Percentiles rank a stretch among this genome's conserved stretches.
phyloP scores from a whole-genome alignment of 140 eudicot species.

The Stevia rebaudiana region DNA sequence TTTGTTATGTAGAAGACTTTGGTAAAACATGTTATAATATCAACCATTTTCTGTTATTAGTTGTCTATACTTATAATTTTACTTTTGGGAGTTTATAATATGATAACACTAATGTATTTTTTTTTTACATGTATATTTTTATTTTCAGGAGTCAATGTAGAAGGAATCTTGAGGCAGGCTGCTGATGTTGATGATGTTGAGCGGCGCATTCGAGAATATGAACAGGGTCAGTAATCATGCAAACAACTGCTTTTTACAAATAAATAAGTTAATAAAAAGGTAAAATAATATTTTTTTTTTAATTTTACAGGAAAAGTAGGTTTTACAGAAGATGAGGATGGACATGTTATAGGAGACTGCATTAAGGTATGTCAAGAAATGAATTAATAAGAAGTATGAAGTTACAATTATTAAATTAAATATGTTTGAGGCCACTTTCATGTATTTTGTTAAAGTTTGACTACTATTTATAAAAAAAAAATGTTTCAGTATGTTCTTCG shows the following conservation, averaged over 20 bases:
- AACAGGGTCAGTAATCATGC: constrained; percentile 56
- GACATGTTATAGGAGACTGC: constrained; percentile 92
- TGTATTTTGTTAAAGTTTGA: not conserved
- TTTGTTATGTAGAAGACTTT: constrained; percentile 68
- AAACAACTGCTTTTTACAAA: not conserved
- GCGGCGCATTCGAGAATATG: constrained; percentile 75
- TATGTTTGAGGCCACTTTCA: not conserved
- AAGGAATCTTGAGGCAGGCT: constrained; percentile 95
- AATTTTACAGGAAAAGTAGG: constrained; percentile 59
- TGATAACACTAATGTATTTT: not conserved
- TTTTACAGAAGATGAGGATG: constrained; percentile 70
- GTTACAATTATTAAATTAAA: not conserved
- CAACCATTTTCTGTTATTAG: not conserved
- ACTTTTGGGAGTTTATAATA: not conserved
- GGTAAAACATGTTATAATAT: constrained; percentile 36
- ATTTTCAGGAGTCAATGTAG: constrained; percentile 64
- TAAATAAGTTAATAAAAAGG: not conserved
- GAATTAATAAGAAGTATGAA: not conserved
- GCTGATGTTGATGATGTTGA: constrained; percentile 97
- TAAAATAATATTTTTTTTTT: not conserved
- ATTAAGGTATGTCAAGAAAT: constrained; percentile 55
- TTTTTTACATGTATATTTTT: not conserved
- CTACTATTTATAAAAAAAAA: constrained; percentile 9
- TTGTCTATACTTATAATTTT: too few species aligned
- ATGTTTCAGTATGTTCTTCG: constrained; percentile 67